A percentile compares a stretch with the other conserved stretches of the same genome.
Conservation (phyloP, 106 monocot species). For the Platanthera guangdongensis region DNA sequence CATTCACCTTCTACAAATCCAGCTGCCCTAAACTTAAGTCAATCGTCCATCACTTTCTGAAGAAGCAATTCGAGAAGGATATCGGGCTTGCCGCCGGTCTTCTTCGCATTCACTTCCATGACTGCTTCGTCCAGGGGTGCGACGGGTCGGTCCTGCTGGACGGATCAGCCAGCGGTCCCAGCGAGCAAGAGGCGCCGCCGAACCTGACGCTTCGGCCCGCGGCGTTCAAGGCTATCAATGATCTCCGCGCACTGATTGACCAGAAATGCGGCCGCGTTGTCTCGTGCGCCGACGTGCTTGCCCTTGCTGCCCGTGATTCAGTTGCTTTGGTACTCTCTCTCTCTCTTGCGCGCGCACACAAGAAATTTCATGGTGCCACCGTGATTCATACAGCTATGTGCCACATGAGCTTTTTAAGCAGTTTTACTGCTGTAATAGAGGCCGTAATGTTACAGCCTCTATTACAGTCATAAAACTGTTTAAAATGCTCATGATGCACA, state of each 20-base stretch:
- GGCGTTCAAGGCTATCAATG: constrained; percentile 37
- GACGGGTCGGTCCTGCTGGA: constrained; percentile 52
- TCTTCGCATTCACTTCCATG: constrained; percentile 51
- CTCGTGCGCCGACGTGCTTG: constrained; percentile 27
- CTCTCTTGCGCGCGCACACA: too few species aligned
- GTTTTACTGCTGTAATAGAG: too few species aligned
- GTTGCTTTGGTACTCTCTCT: constrained; percentile 16
- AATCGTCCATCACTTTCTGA: constrained; percentile 19
- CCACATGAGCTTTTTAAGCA: too few species aligned
- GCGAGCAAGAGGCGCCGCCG: constrained; percentile 41
- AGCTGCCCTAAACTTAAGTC: constrained; percentile 29
- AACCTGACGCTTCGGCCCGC: constrained; percentile 41
- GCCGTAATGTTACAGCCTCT: too few species aligned
- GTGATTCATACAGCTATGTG: too few species aligned
- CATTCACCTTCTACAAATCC: constrained; percentile 34
- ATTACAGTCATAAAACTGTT: too few species aligned
- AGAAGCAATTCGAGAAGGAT: constrained; percentile 18
- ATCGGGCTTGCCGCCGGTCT: constrained; percentile 44
- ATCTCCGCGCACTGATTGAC: constrained; percentile 26
- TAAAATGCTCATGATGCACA: too few species aligned
- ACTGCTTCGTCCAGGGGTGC: constrained; percentile 61
- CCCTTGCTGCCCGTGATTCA: constrained; percentile 28
- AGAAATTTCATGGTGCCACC: too few species aligned
- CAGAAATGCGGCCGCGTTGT: constrained; percentile 19
- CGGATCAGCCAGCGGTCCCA: constrained; percentile 40